Base-by-base conservation (phyloP, 495 filamentous ascomycete genomes). In the Tuber borchii region DNA sequence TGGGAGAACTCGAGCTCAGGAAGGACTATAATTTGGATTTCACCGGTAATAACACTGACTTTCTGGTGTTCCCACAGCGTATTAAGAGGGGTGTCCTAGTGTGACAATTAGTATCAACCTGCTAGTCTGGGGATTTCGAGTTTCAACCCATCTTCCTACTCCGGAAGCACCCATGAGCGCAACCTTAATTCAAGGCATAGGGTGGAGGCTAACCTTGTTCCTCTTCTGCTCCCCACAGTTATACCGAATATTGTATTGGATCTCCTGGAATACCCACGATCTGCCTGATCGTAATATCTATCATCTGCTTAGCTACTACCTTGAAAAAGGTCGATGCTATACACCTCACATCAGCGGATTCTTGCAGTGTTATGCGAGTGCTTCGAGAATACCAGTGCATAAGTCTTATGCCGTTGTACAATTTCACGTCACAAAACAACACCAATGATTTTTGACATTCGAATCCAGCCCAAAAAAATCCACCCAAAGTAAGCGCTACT, bases 141-240 rank as follows among this genome's bases (percentile, higher is more conserved):
- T 2, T n/a, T 95, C 74, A 96, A 80, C 16, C 92, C 95, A 93
- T 84, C 93, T 94, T 46, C 92, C 93, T 31, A 93, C 93, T 70
- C 93, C 93, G 16, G 90, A 93, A 26, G 92, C 93, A 69, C 93
- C 93, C 87, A 93, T 91, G 22, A 94, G 82, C 5, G 92, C 92
- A 73, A 92, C 88, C 89, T 94, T 90, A 16, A 90, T 81, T 26
- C 92, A 91, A 26, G 92, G 92, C 78, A 92, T 93, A 0, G 88
- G 91, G 78, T 90, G 94, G 1, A 91, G 91, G 71, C 85, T 89
- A 61, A 93, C 88, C 20, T 87, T 85, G 80, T 92, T 90, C 61
- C 93, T 84, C 2, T 92, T 90, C 39, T 88, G 84, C 44, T 92
- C 86, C 73, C 90, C 91, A 69, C 90, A 90, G 61, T 90, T 87